Evolutionary conservation across 306 rosid species (phyloP), one percentile per base, ranked within the genome.

Genomic region (Rosa multiflora): DNA sequence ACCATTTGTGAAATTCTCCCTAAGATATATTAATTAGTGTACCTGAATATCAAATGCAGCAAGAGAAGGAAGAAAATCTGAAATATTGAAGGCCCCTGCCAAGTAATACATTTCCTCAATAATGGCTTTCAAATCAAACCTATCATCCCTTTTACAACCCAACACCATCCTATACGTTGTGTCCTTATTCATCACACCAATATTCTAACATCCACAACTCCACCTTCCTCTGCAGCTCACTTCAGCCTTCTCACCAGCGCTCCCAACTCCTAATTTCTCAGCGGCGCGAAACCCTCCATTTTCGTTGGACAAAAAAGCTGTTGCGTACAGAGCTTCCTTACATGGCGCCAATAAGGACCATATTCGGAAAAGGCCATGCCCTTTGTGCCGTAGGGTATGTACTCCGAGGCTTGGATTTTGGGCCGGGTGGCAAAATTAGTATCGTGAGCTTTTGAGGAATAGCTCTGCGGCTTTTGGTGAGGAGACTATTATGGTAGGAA

Each of bases 321-420:
- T 0, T 64, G 9, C 0, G 76, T 82, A 32, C 83, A 80, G 1
- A 84, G 3, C 70, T 82, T 88, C 63, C 78, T 88, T 62, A 82
- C 10, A 61, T 78, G 66, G 59, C 89, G 86, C 89, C 86, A 82
- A 18, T 73, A 84, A 0, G 83, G 5, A 53, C 88, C 88, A 4
- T 74, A 74, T 8, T 56, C 53, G 0, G 53, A 39, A n/a, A 56
- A 59, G 6, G 12, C 35, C 21, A 86, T 13, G 3, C 85, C 88
- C 21, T 80, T 78, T 17, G 74, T 2, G 11, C 82, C 85, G n/a
- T 77, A 84, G 29, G 68, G n/a, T n/a, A n/a, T n/a, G n/a, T n/a
- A n/a, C n/a, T n/a, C n/a, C n/a, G n/a, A n/a, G n/a, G n/a, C n/a
- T 58, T 74, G 68, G 23, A 56, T 29, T 13, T 5, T 74, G 39